Percentiles rank a stretch among this genome's conserved stretches.
These are phyloP conservation scores for Solanum piurae DNA, from an alignment of 257 asterid genomes.

Conservation along the genomic window DNA sequence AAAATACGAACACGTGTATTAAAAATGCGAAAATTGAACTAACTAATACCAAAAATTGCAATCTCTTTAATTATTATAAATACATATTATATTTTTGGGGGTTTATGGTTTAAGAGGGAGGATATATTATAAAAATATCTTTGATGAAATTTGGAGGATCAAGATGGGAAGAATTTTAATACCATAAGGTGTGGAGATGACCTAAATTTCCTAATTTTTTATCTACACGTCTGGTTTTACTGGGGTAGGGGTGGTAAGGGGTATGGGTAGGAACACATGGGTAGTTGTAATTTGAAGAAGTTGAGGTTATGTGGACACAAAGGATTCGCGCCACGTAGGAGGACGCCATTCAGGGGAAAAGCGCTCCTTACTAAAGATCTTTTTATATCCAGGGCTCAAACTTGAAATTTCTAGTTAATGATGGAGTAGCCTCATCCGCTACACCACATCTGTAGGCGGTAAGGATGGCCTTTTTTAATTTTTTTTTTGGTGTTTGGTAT, in stretches of 20 bases:
- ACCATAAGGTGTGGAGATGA: constrained; percentile 19
- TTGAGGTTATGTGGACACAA: neutral
- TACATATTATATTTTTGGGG: neutral
- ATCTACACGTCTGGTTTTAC: constrained; percentile 32
- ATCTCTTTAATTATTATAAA: neutral
- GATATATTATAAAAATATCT: neutral
- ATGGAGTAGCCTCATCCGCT: neutral
- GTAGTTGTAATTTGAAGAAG: neutral
- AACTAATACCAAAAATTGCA: neutral
- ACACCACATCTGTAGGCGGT: no score
- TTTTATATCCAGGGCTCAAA: neutral
- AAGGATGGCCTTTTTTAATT: neutral
- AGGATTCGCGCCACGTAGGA: neutral
- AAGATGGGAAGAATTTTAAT: neutral
- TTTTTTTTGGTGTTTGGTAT: neutral
- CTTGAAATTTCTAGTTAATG: no score
- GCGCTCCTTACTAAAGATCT: no score
- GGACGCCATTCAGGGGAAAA: rapidly evolving
- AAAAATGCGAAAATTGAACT: neutral
- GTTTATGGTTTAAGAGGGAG: neutral
- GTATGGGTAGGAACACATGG: neutral
- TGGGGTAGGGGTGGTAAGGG: neutral
- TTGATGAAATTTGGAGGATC: neutral
- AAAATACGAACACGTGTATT: no score
- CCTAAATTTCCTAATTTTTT: constrained; percentile 51